Conservation (phyloP, 371 early-diverging fungal species). For the Rhizopus stolonifer region DNA sequence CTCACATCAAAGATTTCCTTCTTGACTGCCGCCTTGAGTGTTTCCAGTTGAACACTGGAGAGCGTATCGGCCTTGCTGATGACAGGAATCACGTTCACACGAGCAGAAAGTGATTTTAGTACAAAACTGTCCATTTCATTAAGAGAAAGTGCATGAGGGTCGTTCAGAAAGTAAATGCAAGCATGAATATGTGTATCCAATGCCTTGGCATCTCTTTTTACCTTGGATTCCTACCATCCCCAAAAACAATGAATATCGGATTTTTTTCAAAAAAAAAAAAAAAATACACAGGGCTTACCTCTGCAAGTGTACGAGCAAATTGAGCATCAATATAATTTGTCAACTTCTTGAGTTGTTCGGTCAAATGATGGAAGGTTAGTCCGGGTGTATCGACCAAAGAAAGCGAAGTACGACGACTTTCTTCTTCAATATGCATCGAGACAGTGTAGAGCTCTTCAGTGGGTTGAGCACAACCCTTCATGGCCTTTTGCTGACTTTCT, state of each 20-base stretch:
- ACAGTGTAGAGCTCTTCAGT: constrained; percentile 52
- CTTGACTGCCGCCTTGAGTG: constrained; percentile 71
- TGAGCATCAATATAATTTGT: constrained; percentile 69
- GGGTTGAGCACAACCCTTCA: constrained; percentile 28
- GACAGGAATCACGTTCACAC: constrained; percentile 95
- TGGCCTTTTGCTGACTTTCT: constrained; percentile 28
- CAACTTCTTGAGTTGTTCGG: constrained; percentile 51
- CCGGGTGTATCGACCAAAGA: constrained; percentile 87
- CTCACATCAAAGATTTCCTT: constrained; percentile 54
- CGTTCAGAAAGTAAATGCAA: constrained; percentile 91
- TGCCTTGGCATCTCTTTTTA: constrained; percentile 70
- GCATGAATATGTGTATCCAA: constrained; percentile 92
- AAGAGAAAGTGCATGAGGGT: constrained; percentile 54
- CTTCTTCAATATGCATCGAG: constrained; percentile 72
- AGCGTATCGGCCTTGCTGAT: constrained; percentile 97
- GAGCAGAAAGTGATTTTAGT: constrained; percentile 75
- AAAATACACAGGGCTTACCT: constrained; percentile 39
- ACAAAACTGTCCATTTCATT: constrained; percentile 85
- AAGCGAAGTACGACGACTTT: constrained; percentile 72
- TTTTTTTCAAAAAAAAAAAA: constrained; percentile 17
- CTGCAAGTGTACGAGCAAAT: constrained; percentile 71
- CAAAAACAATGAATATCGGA: too few species aligned
- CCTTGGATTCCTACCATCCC: constrained; percentile 64
- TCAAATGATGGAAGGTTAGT: constrained; percentile 45
- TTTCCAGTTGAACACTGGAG: constrained; percentile 80